Conservation (phyloP, 192 early-diverging fungal species). For the Backusella liffmaniae region DNA sequence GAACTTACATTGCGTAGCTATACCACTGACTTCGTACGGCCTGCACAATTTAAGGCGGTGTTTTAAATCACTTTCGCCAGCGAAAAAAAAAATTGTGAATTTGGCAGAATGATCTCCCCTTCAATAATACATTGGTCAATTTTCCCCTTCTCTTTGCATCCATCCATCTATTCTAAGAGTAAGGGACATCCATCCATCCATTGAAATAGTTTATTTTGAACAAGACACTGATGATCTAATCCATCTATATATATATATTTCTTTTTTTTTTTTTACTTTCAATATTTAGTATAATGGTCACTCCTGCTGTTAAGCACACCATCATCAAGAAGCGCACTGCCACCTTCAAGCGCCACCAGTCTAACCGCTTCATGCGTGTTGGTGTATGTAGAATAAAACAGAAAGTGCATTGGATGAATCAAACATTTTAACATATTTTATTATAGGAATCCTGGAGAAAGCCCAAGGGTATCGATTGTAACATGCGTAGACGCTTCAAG, state of each 20-base stretch:
- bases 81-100: background rate
- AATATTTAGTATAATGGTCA: constrained; percentile 74
- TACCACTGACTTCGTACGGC: too few species aligned
- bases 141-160: constrained; percentile 28
- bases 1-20: too few species aligned
- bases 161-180: constrained; percentile 28
- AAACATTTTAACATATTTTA: background rate
- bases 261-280: background rate
- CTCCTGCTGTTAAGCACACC: constrained; percentile 89
- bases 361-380: constrained; percentile 94
- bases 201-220: background rate
- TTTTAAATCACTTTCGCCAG: background rate
- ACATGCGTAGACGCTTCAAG: constrained; percentile 97
- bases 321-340: constrained; percentile 99
- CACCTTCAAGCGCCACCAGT: constrained; percentile 96
- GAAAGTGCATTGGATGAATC: background rate
- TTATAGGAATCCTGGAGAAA: constrained; percentile 95
- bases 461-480: constrained; percentile 99
- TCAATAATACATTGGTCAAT: constrained; percentile 7
- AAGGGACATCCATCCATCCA: constrained; percentile 25
- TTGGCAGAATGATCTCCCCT: constrained; percentile 14
- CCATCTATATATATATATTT: background rate
- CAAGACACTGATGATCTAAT: background rate
- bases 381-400: constrained; percentile 60
- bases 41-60: background rate